Conservation (phyloP, 2,329 filamentous ascomycete genomes). For the Talaromyces sp. region DNA sequence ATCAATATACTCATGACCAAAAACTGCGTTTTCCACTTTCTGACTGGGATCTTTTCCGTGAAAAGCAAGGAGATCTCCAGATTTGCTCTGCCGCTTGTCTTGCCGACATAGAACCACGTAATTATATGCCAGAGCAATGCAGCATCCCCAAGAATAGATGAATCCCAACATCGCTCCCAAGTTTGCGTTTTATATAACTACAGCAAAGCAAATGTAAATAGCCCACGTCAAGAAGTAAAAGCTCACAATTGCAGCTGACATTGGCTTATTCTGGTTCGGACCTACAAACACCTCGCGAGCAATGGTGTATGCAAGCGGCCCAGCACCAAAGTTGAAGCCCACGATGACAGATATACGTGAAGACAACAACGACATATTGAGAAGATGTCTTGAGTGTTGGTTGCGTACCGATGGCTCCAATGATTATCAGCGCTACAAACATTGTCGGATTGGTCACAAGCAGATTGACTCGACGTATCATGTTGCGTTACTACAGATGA, state of each 20-base stretch:
- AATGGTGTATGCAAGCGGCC: not conserved
- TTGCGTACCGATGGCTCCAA: not conserved
- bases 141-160: not conserved
- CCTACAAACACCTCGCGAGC: not conserved
- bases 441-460: not conserved
- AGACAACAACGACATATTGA: not conserved
- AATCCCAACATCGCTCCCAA: not conserved
- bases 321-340: slow-evolving; percentile 1
- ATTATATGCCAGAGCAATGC: not conserved
- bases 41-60: not conserved
- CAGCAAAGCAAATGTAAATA: not conserved
- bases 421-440: not conserved
- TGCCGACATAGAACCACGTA: not conserved
- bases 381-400: not conserved
- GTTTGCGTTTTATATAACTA: not conserved
- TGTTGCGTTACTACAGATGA: not conserved
- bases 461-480: not conserved
- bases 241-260: not conserved
- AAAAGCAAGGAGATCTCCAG: not conserved
- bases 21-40: not conserved
- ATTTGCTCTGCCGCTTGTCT: not conserved
- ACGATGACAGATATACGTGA: not conserved
- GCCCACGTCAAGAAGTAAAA: not conserved
- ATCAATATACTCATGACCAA: not conserved
- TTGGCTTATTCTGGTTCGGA: not conserved